These are phyloP conservation scores for Volvox reticuliferus DNA, from an alignment of 139 green algal species.

Conservation along the genomic window DNA sequence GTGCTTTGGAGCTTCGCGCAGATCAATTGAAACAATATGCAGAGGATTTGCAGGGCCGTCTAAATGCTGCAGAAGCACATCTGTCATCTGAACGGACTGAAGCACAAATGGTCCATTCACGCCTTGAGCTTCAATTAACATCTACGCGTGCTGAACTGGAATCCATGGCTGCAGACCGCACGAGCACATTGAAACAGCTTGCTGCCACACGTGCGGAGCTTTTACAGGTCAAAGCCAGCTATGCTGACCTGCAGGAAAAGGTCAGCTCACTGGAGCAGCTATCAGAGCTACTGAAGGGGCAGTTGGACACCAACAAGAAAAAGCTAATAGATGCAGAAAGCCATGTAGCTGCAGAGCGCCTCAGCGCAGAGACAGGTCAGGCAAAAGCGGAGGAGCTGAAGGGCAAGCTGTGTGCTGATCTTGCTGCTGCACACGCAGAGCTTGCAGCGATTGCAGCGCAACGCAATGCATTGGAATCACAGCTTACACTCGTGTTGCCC, in stretches of 20 bases:
- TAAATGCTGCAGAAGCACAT: background rate
- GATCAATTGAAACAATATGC: background rate
- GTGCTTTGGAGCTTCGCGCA: background rate
- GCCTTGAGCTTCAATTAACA: background rate
- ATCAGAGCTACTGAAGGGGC: background rate
- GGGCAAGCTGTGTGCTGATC: background rate
- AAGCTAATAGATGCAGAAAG: background rate
- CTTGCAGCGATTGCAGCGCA: background rate
- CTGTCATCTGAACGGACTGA: conserved; percentile 20
- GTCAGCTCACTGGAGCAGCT: background rate
- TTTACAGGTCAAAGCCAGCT: background rate
- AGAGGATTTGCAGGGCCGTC: conserved; percentile 27
- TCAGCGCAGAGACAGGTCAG: background rate
- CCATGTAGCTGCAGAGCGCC: background rate
- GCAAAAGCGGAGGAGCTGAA: background rate
- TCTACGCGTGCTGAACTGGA: background rate
- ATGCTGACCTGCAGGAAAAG: background rate
- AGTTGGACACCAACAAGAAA: background rate
- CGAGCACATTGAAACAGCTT: conserved; percentile 8
- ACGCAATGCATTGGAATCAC: background rate
- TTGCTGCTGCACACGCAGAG: background rate
- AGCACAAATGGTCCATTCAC: background rate
- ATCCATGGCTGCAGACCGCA: conserved; percentile 2
- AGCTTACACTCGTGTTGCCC: background rate
- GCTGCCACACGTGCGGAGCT: background rate